Conservation (phyloP, 2,329 filamentous ascomycete genomes). For the Colletotrichum phormii region DNA sequence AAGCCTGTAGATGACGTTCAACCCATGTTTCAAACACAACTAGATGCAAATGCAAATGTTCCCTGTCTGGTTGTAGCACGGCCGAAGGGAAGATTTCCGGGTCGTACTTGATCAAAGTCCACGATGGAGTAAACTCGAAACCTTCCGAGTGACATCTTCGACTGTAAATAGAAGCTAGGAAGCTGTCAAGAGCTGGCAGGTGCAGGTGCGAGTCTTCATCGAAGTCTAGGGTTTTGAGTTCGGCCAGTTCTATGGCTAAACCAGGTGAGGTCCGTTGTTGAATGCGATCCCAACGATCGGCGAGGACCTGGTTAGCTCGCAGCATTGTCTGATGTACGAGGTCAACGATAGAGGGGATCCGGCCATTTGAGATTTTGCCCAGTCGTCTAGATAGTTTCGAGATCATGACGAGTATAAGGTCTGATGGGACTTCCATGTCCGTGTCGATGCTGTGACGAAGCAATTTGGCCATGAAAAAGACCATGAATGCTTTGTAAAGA, state of each 20-base stretch:
- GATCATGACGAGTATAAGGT: constrained; percentile 52
- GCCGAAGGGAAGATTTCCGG: background rate
- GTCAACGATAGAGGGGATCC: background rate
- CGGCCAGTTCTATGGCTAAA: background rate
- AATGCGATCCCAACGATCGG: background rate
- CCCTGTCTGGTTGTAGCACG: background rate
- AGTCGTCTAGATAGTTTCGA: constrained; percentile 57
- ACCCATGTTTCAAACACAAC: constrained; percentile 60
- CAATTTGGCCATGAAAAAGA: constrained; percentile 54
- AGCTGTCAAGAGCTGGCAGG: constrained; percentile 12
- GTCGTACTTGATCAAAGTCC: background rate
- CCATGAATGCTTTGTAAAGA: constrained; percentile 64
- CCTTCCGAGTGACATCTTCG: background rate
- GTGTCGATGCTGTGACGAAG: constrained; percentile 42
- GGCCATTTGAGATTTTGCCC: constrained; percentile 51
- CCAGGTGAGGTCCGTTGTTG: background rate
- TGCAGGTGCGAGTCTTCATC: constrained; percentile 26
- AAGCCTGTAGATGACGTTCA: background rate
- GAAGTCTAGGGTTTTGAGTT: constrained; percentile 31
- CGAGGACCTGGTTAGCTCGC: background rate
- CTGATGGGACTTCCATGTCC: constrained; percentile 33
- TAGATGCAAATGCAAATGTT: background rate
- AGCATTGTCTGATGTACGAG: background rate
- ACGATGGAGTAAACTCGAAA: background rate
- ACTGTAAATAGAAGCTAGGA: background rate